Evolutionary conservation across 129 eudicot species (phyloP).

Genomic region (Chrysanthemum seticuspe): DNA sequence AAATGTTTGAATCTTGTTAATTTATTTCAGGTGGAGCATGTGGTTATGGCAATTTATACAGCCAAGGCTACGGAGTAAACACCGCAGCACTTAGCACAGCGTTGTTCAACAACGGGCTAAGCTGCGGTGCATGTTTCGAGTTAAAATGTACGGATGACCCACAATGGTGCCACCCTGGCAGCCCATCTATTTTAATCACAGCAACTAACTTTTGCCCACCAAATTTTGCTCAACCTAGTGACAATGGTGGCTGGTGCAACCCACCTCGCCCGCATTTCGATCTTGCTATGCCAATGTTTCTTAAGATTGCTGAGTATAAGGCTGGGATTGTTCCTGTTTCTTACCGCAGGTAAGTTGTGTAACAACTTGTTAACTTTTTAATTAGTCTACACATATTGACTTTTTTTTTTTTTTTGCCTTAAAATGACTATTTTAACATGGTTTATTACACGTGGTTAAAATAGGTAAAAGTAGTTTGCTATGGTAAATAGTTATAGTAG

Average conservation of each 20-base stretch:
- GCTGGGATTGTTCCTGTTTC: conserved; percentile 66
- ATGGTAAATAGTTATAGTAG: too few species aligned
- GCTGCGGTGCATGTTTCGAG: conserved; percentile 64
- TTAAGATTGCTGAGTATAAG: conserved; percentile 48
- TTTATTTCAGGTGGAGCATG: conserved; percentile 55
- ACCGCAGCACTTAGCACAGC: conserved; percentile 71
- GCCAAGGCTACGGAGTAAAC: conserved; percentile 70
- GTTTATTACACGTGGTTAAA: background rate
- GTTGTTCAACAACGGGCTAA: conserved; percentile 54
- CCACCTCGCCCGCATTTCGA: conserved; percentile 70
- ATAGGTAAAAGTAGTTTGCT: background rate
- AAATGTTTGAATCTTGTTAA: background rate
- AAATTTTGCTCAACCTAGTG: conserved; percentile 50
- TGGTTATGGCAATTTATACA: conserved; percentile 62
- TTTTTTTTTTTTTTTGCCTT: too few species aligned
- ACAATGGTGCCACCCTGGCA: conserved; percentile 62
- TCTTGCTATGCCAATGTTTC: conserved; percentile 72
- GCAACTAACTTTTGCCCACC: conserved; percentile 74
- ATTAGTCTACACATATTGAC: conserved; percentile 8
- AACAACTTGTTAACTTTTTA: background rate
- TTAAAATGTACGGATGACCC: conserved; percentile 53
- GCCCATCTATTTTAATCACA: conserved; percentile 57
- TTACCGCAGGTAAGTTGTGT: conserved; percentile 52
- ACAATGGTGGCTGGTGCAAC: conserved; percentile 71
- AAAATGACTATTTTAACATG: too few species aligned